These are phyloP conservation scores for Aspergillus quadrilineatus DNA, from an alignment of 2,329 filamentous ascomycete species.

Conservation along the genomic window DNA sequence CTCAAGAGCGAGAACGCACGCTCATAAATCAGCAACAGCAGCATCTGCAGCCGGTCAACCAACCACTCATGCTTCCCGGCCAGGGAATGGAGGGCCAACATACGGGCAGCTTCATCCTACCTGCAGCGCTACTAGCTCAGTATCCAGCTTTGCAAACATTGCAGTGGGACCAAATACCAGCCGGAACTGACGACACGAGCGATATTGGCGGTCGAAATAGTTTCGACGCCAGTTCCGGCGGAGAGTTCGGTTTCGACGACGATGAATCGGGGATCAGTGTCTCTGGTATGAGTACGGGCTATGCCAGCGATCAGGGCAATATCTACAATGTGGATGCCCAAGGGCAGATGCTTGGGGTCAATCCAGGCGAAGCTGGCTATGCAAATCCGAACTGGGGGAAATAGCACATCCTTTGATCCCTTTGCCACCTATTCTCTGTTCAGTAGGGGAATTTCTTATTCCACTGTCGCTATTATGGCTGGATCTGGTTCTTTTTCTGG, in stretches of 20 bases:
- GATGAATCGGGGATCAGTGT: slow-evolving; percentile 40
- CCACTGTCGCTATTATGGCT: not conserved
- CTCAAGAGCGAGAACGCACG: slow-evolving; percentile 72
- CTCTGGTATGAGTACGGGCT: slow-evolving; percentile 37
- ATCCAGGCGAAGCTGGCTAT: slow-evolving; percentile 29
- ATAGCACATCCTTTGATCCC: slow-evolving; percentile 3
- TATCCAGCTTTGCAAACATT: slow-evolving; percentile 90
- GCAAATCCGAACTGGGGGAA: slow-evolving; percentile 32
- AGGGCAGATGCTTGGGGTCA: slow-evolving; percentile 31
- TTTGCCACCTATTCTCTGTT: slow-evolving; percentile 7
- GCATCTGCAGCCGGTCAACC: slow-evolving; percentile 58
- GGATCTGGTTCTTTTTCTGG: not conserved
- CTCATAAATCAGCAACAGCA: slow-evolving; percentile 72
- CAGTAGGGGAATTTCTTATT: not conserved
- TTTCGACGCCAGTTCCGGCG: slow-evolving; percentile 46
- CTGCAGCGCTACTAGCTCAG: slow-evolving; percentile 82
- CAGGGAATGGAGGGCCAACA: slow-evolving; percentile 55
- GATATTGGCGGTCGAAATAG: slow-evolving; percentile 66
- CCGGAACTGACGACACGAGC: slow-evolving; percentile 56
- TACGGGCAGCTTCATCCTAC: slow-evolving; percentile 67
- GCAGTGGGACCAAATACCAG: slow-evolving; percentile 76
- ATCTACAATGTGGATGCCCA: slow-evolving; percentile 31
- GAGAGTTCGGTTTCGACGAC: slow-evolving; percentile 45
- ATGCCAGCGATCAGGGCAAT: slow-evolving; percentile 32
- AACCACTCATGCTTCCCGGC: slow-evolving; percentile 60